These are phyloP conservation scores for Knoxia roxburghii DNA, from an alignment of 257 asterid species.

Conservation along the genomic window DNA sequence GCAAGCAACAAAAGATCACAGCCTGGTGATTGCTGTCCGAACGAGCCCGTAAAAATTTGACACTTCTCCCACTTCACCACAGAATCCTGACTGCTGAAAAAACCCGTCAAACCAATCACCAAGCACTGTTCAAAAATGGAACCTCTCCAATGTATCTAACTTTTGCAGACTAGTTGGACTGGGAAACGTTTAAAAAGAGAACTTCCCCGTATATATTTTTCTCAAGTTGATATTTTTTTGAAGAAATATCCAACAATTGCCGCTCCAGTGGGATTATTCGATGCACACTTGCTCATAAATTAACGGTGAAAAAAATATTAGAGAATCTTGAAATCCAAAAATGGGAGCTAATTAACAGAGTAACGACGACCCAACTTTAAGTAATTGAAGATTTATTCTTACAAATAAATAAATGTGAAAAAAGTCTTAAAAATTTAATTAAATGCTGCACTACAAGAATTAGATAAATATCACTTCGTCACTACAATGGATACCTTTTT, in stretches of 20 bases:
- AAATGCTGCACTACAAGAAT: no score
- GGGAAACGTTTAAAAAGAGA: not conserved
- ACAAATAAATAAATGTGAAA: no score
- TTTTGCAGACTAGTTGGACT: not conserved
- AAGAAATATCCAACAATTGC: slow-evolving; percentile 3
- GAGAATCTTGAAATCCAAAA: slow-evolving; percentile 2
- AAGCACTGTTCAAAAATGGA: slow-evolving; percentile 13
- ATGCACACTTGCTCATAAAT: not conserved
- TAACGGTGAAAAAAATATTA: no score
- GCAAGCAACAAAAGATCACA: slow-evolving; percentile 9
- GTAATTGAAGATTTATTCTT: no score
- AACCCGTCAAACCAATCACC: slow-evolving; percentile 11
- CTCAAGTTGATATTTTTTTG: not conserved
- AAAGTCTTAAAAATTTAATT: no score
- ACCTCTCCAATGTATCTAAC: slow-evolving; percentile 1
- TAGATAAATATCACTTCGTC: no score
- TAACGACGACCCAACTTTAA: no score
- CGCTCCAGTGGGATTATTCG: slow-evolving; percentile 1
- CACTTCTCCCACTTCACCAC: no score
- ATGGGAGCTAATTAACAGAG: not conserved
- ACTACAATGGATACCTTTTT: not conserved
- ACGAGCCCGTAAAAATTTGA: not conserved
- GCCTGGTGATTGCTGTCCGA: not conserved
- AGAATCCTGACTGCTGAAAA: not conserved
- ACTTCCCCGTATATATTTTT: slow-evolving; percentile 1